phyloP scores from a whole-genome alignment of 768 basidiomycete genomes.

The Xerocomellus chrysenteron region DNA sequence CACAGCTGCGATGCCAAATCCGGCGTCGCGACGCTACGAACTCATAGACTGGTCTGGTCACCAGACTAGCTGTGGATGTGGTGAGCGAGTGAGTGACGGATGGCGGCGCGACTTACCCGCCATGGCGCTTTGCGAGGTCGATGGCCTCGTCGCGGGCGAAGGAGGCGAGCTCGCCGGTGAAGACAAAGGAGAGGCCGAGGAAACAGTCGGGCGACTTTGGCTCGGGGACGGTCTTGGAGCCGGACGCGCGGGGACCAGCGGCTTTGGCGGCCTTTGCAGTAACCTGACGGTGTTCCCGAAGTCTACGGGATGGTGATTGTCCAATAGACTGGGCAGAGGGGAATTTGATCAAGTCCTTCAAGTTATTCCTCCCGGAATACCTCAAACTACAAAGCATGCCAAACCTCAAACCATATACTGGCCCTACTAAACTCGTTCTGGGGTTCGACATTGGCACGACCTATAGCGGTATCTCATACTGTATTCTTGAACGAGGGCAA shows the following conservation, averaged over 20 bases:
- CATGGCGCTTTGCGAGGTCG: constrained; percentile 90
- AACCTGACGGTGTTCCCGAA: constrained; percentile 16
- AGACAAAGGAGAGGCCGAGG: constrained; percentile 87
- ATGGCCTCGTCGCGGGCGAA: constrained; percentile 85
- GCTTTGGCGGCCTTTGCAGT: constrained; percentile 59
- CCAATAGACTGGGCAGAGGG: too few species aligned
- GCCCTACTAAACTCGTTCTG: too few species aligned
- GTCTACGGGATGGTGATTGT: too few species aligned
- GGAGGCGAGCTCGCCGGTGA: constrained; percentile 88
- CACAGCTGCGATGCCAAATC: constrained; percentile 73
- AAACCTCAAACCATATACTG: too few species aligned
- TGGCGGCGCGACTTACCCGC: constrained; percentile 59
- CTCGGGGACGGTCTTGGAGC: constrained; percentile 62
- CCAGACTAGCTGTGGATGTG: constrained; percentile 51
- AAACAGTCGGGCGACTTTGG: constrained; percentile 80
- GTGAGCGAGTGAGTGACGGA: neutral
- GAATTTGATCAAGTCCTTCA: too few species aligned
- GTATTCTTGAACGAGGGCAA: too few species aligned
- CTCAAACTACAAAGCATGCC: too few species aligned
- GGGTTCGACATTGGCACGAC: too few species aligned
- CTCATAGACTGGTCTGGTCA: too few species aligned
- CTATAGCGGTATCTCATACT: too few species aligned
- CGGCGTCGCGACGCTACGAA: constrained; percentile 27
- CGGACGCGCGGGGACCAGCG: constrained; percentile 56
- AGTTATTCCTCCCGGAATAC: too few species aligned